Conservation (phyloP, 1,284 basidiomycete genomes). For the Hymenochaete sp. region DNA sequence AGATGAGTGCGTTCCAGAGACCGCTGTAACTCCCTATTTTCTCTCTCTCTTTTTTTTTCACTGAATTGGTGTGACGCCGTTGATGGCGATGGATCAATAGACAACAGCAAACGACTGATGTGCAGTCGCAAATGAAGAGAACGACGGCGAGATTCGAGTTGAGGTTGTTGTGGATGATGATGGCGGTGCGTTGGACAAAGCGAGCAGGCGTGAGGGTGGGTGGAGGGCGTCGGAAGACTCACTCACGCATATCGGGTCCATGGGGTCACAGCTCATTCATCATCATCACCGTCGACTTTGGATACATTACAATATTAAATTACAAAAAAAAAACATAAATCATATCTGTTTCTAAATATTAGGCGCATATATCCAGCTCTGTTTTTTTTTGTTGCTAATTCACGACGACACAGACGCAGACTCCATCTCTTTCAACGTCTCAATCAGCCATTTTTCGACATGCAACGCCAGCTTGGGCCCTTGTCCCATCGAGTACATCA, state of each 20-base stretch:
- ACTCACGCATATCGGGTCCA: no score
- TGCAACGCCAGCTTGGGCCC: conserved; percentile 40
- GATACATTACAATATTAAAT: not conserved
- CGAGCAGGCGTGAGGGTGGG: not conserved
- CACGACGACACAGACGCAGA: no score
- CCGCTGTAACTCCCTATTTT: no score
- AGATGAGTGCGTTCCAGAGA: conserved; percentile 1
- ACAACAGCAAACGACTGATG: no score
- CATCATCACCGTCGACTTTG: not conserved
- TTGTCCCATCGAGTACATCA: conserved; percentile 36
- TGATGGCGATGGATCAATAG: no score
- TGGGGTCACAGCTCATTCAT: no score
- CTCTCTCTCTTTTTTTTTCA: no score
- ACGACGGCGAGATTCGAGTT: not conserved
- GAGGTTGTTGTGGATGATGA: not conserved
- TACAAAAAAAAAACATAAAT: no score
- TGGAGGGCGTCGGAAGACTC: not conserved
- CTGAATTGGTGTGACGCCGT: no score
- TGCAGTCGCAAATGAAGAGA: no score
- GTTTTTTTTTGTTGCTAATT: not conserved
- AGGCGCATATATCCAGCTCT: no score
- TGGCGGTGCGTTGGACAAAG: not conserved
- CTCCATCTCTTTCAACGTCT: conserved; percentile 38
- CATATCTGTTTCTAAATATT: no score
- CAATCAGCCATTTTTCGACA: conserved; percentile 50